phyloP scores from a whole-genome alignment of 208 protist species.

The Trypanosoma theileri region DNA sequence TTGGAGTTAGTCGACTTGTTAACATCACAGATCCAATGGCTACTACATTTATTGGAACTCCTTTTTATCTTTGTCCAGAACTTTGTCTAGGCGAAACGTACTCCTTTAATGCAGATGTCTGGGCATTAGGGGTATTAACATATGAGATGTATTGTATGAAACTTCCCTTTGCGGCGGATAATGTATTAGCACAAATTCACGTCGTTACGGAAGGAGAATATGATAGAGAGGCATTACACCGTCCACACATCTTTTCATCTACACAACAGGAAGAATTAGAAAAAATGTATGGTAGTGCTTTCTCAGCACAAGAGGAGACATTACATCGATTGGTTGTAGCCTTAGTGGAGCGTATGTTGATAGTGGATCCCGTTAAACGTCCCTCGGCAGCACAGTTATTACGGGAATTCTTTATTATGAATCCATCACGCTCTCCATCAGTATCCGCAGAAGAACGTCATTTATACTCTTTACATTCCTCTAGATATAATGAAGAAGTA shows the following conservation, averaged over 20 bases:
- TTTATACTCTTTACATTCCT: no score
- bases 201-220: slow-evolving; percentile 84
- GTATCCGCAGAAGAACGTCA: background rate
- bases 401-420: slow-evolving; percentile 42
- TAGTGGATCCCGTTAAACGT: slow-evolving; percentile 47
- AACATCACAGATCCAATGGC: slow-evolving; percentile 49
- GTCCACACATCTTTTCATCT: slow-evolving; percentile 43
- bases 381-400: slow-evolving; percentile 61
- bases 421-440: slow-evolving; percentile 9
- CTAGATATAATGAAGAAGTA: no score
- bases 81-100: slow-evolving; percentile 85
- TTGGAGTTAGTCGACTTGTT: slow-evolving; percentile 86
- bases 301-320: slow-evolving; percentile 45
- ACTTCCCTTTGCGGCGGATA: slow-evolving; percentile 79
- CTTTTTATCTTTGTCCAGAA: slow-evolving; percentile 90
- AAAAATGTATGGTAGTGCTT: slow-evolving; percentile 45
- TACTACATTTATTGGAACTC: slow-evolving; percentile 87
- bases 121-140: slow-evolving; percentile 81
- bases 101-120: slow-evolving; percentile 82
- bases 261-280: slow-evolving; percentile 37
- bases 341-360: slow-evolving; percentile 69
- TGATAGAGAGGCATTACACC: slow-evolving; percentile 46
- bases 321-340: slow-evolving; percentile 63
- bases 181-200: slow-evolving; percentile 85
- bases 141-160: slow-evolving; percentile 86